Evolutionary conservation across 2,329 filamentous ascomycete species (phyloP), one percentile per base, ranked within the genome.

Genomic region (Fusarium sp.): DNA sequence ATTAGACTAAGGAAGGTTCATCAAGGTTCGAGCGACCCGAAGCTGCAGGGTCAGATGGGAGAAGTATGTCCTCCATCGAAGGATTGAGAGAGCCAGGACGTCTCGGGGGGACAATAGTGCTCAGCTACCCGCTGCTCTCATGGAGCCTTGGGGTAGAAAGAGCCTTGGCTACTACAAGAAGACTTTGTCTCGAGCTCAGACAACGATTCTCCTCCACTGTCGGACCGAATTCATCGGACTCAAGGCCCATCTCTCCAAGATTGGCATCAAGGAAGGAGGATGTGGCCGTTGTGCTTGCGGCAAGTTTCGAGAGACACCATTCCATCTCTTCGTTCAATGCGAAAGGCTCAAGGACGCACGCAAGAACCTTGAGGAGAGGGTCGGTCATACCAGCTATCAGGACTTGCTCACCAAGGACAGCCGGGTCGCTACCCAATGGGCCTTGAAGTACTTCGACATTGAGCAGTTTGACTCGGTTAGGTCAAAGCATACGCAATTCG

Each of bases 201-300:
- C 55, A 4, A 72, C 61, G 5, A 63, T 72, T n/a, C 32, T 72
- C 26, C 51, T 72, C 11, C 66, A 72, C 8, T 72, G 69, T 30
- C 38, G 66, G 28, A 72, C 66, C 15, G 69, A 48, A 8, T 24
- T 42, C 22, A 72, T 72, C 12, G 61, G 69, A 3, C 45, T 72
- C n/a, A 65, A 62, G 35, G 18, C 8, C 18, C 63, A 71, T 32
- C 51, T 69, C 8, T 26, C 12, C 24, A 51, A 38, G 15, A 69
- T 58, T 30, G 15, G 26, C 20, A 13, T 35, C 39, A 45, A 42
- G 54, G 17, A n/a, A 14, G 54, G 18, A 6, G 18, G 14, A 1
- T n/a, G n/a, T 20, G 30, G 36, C 17, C 20, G 9, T 11, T 53
- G 61, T n/a, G 35, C 42, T 10, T 66, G 62, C 36, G 11, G 7